A percentile compares a stretch with the other conserved stretches of the same genome.
Conservation (phyloP, 768 basidiomycete genomes). For the Termitomyces sp. region DNA sequence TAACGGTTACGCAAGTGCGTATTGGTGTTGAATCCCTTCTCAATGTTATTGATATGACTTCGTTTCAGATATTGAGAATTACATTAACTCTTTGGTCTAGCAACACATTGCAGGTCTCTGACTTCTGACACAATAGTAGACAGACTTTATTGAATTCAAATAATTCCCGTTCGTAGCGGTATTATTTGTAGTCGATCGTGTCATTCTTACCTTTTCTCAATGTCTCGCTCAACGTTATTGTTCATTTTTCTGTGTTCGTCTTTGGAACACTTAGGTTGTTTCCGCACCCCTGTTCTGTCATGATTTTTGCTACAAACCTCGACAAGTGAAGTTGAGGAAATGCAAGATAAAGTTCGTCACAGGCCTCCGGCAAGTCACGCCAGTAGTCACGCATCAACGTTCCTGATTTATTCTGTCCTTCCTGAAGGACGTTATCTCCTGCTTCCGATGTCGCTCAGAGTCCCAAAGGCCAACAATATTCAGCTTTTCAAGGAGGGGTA, state of each 20-base stretch:
- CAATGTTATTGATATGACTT: neutral
- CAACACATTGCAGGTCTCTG: neutral
- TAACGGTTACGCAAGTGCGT: conserved; percentile 31
- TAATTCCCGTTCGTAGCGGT: too few relatives aligned
- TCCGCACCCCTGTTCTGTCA: too few relatives aligned
- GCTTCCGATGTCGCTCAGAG: conserved; percentile 80
- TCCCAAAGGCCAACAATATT: conserved; percentile 81
- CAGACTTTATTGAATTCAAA: too few relatives aligned
- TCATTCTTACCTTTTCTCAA: too few relatives aligned
- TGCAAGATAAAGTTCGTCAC: too few relatives aligned
- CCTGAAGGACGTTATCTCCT: neutral
- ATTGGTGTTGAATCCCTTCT: neutral
- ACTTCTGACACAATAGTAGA: neutral
- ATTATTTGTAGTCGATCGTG: too few relatives aligned
- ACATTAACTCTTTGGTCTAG: conserved; percentile 27
- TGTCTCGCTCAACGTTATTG: too few relatives aligned
- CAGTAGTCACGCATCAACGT: neutral
- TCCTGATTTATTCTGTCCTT: too few relatives aligned
- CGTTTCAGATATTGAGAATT: conserved; percentile 30
- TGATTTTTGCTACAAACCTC: too few relatives aligned
- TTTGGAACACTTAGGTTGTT: too few relatives aligned
- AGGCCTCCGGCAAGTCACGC: neutral
- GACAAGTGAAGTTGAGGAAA: too few relatives aligned
- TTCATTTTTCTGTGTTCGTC: too few relatives aligned
- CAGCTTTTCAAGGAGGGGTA: conserved; percentile 98